Percentiles rank a stretch among this genome's conserved stretches.
These are phyloP conservation scores for Nitzschia sp. DNA, from an alignment of 108 stramenopile genomes.

Conservation along the genomic window DNA sequence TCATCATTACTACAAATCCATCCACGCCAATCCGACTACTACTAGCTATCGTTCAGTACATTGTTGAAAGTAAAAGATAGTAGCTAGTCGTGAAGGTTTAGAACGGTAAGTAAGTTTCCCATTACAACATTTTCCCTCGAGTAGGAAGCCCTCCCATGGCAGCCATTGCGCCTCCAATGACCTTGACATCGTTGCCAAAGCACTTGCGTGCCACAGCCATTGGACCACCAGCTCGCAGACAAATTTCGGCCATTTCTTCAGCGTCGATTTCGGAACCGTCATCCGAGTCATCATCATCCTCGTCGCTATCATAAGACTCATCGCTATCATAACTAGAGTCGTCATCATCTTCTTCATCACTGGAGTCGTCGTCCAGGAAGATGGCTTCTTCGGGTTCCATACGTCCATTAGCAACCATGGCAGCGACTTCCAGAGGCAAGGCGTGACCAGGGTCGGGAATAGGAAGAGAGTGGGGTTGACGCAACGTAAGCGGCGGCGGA, in stretches of 20 bases:
- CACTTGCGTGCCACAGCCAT: conserved; percentile 20
- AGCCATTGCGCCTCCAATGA: neutral
- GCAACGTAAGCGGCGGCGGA: conserved; percentile 27
- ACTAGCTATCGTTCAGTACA: too few species aligned
- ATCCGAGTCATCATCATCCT: neutral
- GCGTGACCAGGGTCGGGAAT: conserved; percentile 37
- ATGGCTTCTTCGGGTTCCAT: conserved; percentile 41
- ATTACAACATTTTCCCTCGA: too few species aligned
- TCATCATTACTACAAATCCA: too few species aligned
- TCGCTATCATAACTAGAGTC: conserved; percentile 9
- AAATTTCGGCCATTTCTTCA: conserved; percentile 23
- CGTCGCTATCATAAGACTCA: conserved; percentile 1
- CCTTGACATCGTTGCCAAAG: conserved; percentile 22
- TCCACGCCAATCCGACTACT: too few species aligned
- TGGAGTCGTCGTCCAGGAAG: conserved; percentile 13
- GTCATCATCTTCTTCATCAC: conserved; percentile 15
- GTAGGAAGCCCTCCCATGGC: too few species aligned
- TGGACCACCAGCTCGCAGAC: conserved; percentile 27
- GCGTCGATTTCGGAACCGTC: conserved; percentile 8
- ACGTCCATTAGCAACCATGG: conserved; percentile 29
- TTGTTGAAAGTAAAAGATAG: too few species aligned
- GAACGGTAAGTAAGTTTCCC: too few species aligned
- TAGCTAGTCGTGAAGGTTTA: too few species aligned
- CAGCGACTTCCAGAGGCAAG: conserved; percentile 27
- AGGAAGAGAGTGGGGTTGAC: conserved; percentile 31